Percentiles rank a stretch among this genome's conserved stretches.
These are phyloP conservation scores for Quercus variabilis DNA, from an alignment of 306 rosid genomes.

Conservation along the genomic window DNA sequence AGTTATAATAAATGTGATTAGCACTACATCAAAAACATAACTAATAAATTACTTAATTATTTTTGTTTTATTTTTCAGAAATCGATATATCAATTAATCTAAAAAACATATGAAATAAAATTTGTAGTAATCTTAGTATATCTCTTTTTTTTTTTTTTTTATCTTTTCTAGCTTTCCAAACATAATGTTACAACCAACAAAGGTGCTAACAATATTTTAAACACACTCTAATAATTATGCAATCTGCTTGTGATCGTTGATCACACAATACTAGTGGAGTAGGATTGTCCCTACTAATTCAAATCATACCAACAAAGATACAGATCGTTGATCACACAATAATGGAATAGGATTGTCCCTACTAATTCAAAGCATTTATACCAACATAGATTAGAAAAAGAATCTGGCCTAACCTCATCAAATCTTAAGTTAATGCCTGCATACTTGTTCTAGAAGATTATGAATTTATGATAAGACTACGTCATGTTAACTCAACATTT, in stretches of 20 bases:
- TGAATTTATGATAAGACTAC: too few species aligned
- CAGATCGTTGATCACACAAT: neutral
- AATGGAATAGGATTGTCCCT: neutral
- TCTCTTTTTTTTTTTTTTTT: neutral
- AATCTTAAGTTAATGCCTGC: slow-evolving; percentile 10
- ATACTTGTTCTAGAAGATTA: neutral
- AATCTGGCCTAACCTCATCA: slow-evolving; percentile 26
- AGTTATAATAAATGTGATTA: too few species aligned
- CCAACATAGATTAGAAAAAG: neutral
- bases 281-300: neutral
- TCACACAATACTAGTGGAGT: neutral
- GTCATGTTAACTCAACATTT: too few species aligned
- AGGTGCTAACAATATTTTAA: neutral
- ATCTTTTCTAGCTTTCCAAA: neutral
- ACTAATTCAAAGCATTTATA: neutral
- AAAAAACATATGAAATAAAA: too few species aligned
- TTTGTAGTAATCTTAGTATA: too few species aligned
- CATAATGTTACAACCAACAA: neutral
- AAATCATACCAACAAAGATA: neutral
- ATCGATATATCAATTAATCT: too few species aligned
- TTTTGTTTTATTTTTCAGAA: too few species aligned
- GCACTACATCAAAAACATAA: too few species aligned
- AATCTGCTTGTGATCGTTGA: neutral
- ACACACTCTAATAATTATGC: neutral
- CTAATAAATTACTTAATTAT: too few species aligned